phyloP scores from a whole-genome alignment of 2,329 filamentous ascomycete genomes.

The Triangularia verruculosa region DNA sequence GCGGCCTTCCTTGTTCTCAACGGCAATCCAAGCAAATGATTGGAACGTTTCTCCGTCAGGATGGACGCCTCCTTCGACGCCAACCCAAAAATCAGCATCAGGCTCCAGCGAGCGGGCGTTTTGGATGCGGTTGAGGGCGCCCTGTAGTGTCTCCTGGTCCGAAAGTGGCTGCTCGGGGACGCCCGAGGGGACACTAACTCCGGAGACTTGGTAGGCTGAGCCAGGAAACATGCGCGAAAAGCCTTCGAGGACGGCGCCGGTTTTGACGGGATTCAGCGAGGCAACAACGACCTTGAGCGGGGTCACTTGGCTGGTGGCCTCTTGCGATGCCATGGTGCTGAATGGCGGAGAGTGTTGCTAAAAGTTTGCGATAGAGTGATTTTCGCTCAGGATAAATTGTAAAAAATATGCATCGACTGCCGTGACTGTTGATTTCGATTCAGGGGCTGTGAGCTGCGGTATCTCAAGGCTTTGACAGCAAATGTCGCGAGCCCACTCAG shows the following conservation, averaged over 20 bases:
- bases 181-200: slow-evolving; percentile 36
- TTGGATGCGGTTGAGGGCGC: slow-evolving; percentile 38
- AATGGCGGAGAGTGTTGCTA: not conserved
- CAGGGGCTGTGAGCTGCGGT: too few species aligned
- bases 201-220: slow-evolving; percentile 19
- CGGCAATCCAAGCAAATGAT: slow-evolving; percentile 42
- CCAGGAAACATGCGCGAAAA: slow-evolving; percentile 38
- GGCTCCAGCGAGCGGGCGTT: slow-evolving; percentile 33
- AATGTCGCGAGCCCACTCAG: too few species aligned
- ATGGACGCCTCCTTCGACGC: slow-evolving; percentile 40
- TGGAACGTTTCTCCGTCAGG: slow-evolving; percentile 31
- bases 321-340: not conserved
- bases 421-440: too few species aligned
- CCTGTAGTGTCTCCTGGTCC: slow-evolving; percentile 38
- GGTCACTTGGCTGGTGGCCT: not conserved
- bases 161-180: slow-evolving; percentile 41
- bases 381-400: not conserved
- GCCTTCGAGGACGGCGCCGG: slow-evolving; percentile 36
- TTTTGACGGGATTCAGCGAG: slow-evolving; percentile 41
- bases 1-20: slow-evolving; percentile 30
- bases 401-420: too few species aligned
- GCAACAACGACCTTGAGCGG: slow-evolving; percentile 33
- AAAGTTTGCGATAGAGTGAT: too few species aligned
- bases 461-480: too few species aligned
- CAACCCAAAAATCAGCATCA: slow-evolving; percentile 40